Evolutionary conservation across 768 basidiomycete species (phyloP).

Genomic region (Lentinula guzmanii): DNA sequence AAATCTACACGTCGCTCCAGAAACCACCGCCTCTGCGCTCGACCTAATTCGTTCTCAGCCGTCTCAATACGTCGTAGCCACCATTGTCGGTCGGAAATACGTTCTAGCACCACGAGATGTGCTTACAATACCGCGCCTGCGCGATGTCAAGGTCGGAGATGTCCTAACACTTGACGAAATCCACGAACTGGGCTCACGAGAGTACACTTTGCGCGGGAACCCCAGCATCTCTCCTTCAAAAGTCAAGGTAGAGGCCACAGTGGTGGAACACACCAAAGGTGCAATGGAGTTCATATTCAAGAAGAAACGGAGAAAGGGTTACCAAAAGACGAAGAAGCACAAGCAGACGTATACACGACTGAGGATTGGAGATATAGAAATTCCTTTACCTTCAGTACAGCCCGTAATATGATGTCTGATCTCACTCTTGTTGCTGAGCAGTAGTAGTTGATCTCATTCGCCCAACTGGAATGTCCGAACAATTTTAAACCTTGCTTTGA

Average conservation of each 20-base stretch:
- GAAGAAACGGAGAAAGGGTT: constrained; percentile 98
- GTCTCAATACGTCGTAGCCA: constrained; percentile 86
- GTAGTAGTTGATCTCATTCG: neutral
- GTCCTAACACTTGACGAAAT: constrained; percentile 77
- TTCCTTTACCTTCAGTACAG: constrained; percentile 17
- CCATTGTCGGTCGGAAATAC: constrained; percentile 82
- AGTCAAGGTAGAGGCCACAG: constrained; percentile 79
- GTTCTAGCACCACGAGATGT: constrained; percentile 87
- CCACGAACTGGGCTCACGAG: constrained; percentile 92
- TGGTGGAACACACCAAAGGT: constrained; percentile 97
- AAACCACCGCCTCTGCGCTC: constrained; percentile 58
- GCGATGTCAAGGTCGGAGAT: constrained; percentile 82
- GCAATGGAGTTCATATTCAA: constrained; percentile 89
- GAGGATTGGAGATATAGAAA: constrained; percentile 77
- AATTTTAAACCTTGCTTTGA: neutral
- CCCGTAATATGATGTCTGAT: neutral
- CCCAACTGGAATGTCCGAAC: too few relatives aligned
- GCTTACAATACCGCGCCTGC: constrained; percentile 89
- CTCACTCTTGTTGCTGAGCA: neutral
- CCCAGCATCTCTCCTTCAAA: constrained; percentile 60
- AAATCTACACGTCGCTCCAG: constrained; percentile 18
- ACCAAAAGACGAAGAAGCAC: constrained; percentile 87
- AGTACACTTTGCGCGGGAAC: constrained; percentile 84
- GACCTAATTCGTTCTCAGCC: constrained; percentile 86
- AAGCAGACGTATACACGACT: constrained; percentile 97